phyloP scores from a whole-genome alignment of 768 basidiomycete genomes.

The Boletus speciosus region DNA sequence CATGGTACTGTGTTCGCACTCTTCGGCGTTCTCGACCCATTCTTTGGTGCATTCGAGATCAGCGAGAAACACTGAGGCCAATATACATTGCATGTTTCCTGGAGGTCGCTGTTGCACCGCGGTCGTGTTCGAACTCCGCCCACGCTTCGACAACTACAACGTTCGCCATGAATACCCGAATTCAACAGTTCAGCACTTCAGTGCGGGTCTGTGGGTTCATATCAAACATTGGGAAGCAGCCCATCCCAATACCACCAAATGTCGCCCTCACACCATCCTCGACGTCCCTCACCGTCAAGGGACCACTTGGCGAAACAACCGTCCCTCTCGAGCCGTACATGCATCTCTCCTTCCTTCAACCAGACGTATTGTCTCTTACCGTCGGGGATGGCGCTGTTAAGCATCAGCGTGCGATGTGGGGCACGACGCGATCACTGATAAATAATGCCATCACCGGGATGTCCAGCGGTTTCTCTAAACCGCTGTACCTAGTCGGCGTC shows the following conservation, averaged over 20 bases:
- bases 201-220: constrained; percentile 41
- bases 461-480: constrained; percentile 80
- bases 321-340: constrained; percentile 50
- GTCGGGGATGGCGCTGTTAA: constrained; percentile 64
- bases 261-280: constrained; percentile 37
- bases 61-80: no score
- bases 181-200: constrained; percentile 48
- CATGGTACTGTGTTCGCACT: no score
- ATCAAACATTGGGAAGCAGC: constrained; percentile 61
- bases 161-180: constrained; percentile 11
- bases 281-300: constrained; percentile 48
- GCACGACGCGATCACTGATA: constrained; percentile 68
- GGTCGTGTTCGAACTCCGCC: not conserved
- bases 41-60: no score
- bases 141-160: no score
- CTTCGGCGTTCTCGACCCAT: no score
- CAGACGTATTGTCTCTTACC: constrained; percentile 34
- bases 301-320: constrained; percentile 50
- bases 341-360: constrained; percentile 33
- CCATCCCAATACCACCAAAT: constrained; percentile 52
- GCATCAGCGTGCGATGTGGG: constrained; percentile 89
- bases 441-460: constrained; percentile 86
- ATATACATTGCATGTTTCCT: no score
- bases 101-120: no score
- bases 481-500: constrained; percentile 91